Conservation (phyloP, 148 eudicot genomes). For the Camellia sinensis region DNA sequence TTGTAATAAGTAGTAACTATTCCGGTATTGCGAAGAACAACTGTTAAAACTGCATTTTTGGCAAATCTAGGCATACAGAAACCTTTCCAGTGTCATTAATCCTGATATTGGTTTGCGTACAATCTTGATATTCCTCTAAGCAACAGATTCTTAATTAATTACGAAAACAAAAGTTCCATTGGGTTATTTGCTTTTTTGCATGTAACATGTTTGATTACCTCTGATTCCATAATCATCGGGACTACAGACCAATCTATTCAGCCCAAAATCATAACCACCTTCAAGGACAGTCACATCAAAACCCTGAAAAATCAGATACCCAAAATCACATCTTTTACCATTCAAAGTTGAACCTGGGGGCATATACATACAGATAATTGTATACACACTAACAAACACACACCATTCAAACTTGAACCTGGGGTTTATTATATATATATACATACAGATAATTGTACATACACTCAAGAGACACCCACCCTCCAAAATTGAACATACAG, state of each 20-base stretch:
- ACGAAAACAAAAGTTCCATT: constrained; percentile 1
- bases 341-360: not conserved
- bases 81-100: not conserved
- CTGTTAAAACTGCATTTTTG: not conserved
- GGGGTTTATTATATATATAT: too few species aligned
- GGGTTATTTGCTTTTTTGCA: not conserved
- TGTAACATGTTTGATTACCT: constrained; percentile 31
- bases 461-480: too few species aligned
- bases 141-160: not conserved
- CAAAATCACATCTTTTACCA: not conserved
- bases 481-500: too few species aligned
- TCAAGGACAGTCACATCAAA: constrained; percentile 76
- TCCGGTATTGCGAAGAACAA: not conserved
- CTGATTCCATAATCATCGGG: constrained; percentile 69
- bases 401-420: too few species aligned
- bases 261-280: constrained; percentile 56
- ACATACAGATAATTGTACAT: too few species aligned
- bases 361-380: not conserved
- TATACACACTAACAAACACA: too few species aligned
- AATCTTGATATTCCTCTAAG: not conserved
- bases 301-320: constrained; percentile 37
- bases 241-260: constrained; percentile 30
- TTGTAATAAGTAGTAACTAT: not conserved
- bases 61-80: not conserved
- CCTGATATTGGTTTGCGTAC: not conserved